These are phyloP conservation scores for Microcos paniculata DNA, from an alignment of 345 rosid genomes.

Conservation along the genomic window DNA sequence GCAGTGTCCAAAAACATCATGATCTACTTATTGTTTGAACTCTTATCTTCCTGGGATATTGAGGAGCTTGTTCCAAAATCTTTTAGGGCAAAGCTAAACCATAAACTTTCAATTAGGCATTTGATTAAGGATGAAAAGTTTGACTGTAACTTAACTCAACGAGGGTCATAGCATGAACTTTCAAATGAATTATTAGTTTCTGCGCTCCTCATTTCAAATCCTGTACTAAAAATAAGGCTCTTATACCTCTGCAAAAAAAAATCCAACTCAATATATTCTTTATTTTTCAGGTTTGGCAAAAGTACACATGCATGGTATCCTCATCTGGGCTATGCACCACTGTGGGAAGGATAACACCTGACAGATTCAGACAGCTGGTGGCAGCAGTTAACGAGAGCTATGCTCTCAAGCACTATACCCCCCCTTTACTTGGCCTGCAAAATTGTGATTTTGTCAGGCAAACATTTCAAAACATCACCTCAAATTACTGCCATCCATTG, in stretches of 20 bases:
- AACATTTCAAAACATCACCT: conserved; percentile 69
- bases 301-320: conserved; percentile 58
- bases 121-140: background rate
- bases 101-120: background rate
- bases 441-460: conserved; percentile 84
- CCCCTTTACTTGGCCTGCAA: conserved; percentile 80
- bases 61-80: background rate
- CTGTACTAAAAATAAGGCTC: background rate
- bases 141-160: background rate
- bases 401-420: conserved; percentile 85
- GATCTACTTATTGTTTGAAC: background rate
- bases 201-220: background rate
- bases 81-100: background rate
- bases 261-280: background rate
- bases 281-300: conserved; percentile 69
- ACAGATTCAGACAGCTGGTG: conserved; percentile 50
- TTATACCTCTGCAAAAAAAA: background rate
- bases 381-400: conserved; percentile 82
- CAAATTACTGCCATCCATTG: conserved; percentile 70
- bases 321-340: conserved; percentile 54
- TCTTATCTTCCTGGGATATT: background rate
- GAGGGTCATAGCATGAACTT: background rate
- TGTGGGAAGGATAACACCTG: conserved; percentile 82
- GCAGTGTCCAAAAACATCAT: background rate
- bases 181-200: background rate